These are phyloP conservation scores for Chlorociboria aeruginascens DNA, from an alignment of 495 filamentous ascomycete species.

Conservation along the genomic window DNA sequence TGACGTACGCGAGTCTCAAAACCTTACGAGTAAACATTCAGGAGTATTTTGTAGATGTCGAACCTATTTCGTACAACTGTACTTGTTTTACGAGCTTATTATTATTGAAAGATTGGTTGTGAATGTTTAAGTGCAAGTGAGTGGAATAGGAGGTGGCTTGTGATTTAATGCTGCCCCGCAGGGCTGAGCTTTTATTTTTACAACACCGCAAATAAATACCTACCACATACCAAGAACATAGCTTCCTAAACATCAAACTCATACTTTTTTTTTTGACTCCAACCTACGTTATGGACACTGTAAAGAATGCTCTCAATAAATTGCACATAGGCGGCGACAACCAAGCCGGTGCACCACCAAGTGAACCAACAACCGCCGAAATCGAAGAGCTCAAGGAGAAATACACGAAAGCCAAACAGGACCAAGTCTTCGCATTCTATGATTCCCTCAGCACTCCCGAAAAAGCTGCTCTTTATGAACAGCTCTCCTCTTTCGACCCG, in stretches of 20 bases:
- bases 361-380: constrained; percentile 61
- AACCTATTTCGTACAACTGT: too few relatives aligned
- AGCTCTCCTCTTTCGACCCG: constrained; percentile 71
- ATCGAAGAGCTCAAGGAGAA: constrained; percentile 62
- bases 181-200: too few relatives aligned
- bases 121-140: too few relatives aligned
- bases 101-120: too few relatives aligned
- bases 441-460: constrained; percentile 61
- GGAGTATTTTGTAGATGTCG: too few relatives aligned
- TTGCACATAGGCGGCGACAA: constrained; percentile 37
- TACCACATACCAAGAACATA: background rate
- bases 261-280: background rate
- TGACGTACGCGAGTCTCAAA: too few relatives aligned
- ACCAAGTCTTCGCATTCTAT: constrained; percentile 85
- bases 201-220: background rate
- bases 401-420: constrained; percentile 71
- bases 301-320: constrained; percentile 40
- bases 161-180: too few relatives aligned
- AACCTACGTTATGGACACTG: constrained; percentile 19
- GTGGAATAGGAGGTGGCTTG: too few relatives aligned
- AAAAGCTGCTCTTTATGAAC: constrained; percentile 68
- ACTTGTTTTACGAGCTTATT: too few relatives aligned
- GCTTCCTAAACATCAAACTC: too few relatives aligned
- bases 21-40: too few relatives aligned
- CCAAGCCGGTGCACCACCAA: constrained; percentile 26